Conservation (phyloP, 2,329 filamentous ascomycete genomes). For the Fusarium chlamydosporum region DNA sequence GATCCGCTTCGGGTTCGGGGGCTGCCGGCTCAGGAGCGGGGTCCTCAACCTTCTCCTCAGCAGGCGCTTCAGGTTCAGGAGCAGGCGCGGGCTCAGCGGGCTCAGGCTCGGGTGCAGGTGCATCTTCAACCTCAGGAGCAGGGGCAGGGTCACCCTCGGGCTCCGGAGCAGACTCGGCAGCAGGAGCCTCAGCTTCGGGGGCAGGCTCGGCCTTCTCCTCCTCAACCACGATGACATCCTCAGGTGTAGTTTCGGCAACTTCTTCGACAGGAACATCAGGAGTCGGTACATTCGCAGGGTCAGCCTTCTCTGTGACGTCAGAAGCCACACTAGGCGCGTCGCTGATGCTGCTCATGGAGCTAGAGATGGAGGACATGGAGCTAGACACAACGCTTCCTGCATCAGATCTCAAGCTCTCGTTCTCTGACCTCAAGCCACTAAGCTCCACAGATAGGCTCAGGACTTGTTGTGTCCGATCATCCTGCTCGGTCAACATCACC, state of each 20-base stretch:
- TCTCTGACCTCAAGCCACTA: slow-evolving; percentile 44
- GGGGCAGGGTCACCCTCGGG: background rate
- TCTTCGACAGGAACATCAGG: slow-evolving; percentile 34
- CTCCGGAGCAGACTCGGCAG: slow-evolving; percentile 15
- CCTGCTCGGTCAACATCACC: slow-evolving; percentile 44
- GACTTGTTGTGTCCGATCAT: slow-evolving; percentile 45
- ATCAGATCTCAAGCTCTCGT: slow-evolving; percentile 42
- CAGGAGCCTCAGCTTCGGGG: background rate
- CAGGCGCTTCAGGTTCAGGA: background rate
- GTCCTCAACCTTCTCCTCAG: slow-evolving; percentile 21
- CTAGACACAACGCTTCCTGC: slow-evolving; percentile 44
- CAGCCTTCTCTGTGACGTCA: slow-evolving; percentile 47
- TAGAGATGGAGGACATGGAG: slow-evolving; percentile 39
- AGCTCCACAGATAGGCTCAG: slow-evolving; percentile 46
- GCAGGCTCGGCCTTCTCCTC: slow-evolving; percentile 3
- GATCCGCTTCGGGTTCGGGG: slow-evolving; percentile 22
- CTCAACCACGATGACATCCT: slow-evolving; percentile 18
- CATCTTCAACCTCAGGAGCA: background rate
- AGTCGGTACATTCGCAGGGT: slow-evolving; percentile 28
- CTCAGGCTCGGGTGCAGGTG: background rate
- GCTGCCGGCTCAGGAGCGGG: slow-evolving; percentile 20
- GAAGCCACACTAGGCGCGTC: slow-evolving; percentile 38
- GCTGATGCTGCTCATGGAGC: slow-evolving; percentile 29
- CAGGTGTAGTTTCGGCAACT: slow-evolving; percentile 9
- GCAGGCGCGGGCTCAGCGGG: background rate